phyloP scores from a whole-genome alignment of 2,329 filamentous ascomycete species.

The Aspergillus phoenicis region DNA sequence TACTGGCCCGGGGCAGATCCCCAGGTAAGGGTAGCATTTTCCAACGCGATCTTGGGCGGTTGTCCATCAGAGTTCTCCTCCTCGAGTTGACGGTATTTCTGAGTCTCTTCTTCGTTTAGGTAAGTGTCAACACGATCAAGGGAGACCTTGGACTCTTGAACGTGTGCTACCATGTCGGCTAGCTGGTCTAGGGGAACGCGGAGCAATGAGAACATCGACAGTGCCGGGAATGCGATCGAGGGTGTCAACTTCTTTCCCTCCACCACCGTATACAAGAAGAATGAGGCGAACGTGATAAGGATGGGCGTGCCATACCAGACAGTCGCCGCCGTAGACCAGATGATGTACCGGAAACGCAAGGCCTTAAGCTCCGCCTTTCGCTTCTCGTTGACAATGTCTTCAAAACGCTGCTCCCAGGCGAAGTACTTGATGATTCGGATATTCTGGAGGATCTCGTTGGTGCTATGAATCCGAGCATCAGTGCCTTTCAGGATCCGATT shows the following conservation, averaged over 20 bases:
- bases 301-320: conserved; percentile 97
- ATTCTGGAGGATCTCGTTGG: conserved; percentile 95
- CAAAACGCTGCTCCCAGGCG: conserved; percentile 93
- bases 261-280: conserved; percentile 86
- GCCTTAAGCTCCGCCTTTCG: conserved; percentile 75
- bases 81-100: conserved; percentile 86
- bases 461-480: conserved; percentile 92
- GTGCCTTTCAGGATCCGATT: conserved; percentile 91
- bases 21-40: conserved; percentile 86
- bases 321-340: conserved; percentile 90
- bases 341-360: conserved; percentile 78
- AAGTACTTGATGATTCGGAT: conserved; percentile 99
- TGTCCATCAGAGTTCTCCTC: conserved; percentile 70
- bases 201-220: conserved; percentile 92
- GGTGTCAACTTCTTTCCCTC: conserved; percentile 88
- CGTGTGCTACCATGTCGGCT: conserved; percentile 97
- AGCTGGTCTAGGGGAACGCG: conserved; percentile 92
- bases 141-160: conserved; percentile 95
- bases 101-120: conserved; percentile 87
- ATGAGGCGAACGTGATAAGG: conserved; percentile 94
- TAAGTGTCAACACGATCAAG: conserved; percentile 96
- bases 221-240: conserved; percentile 91
- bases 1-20: conserved; percentile 60
- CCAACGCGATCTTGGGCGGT: conserved; percentile 78
- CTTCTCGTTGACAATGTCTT: conserved; percentile 85